These are phyloP conservation scores for Hyphopichia khmerensis DNA, from an alignment of 1,139 yeast species.

Conservation along the genomic window DNA sequence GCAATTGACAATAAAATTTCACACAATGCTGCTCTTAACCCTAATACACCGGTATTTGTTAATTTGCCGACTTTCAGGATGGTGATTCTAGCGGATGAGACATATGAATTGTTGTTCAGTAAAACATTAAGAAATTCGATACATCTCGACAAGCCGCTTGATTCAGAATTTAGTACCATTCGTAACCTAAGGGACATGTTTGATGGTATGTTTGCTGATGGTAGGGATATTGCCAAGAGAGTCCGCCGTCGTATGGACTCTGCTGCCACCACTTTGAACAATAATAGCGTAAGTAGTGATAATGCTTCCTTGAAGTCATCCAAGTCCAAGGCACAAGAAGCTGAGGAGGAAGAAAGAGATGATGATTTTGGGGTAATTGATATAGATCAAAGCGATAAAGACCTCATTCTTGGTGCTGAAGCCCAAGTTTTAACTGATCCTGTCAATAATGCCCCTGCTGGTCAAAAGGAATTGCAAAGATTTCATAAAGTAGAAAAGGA, in stretches of 20 bases:
- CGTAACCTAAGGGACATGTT: conserved; percentile 82
- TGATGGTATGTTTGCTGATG: conserved; percentile 90
- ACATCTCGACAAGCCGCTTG: conserved; percentile 60
- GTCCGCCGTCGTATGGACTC: conserved; percentile 86
- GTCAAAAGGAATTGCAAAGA: conserved; percentile 8
- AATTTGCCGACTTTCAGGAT: conserved; percentile 89
- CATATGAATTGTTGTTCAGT: conserved; percentile 81
- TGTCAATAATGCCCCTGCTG: conserved; percentile 7
- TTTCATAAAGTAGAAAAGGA: conserved; percentile 14
- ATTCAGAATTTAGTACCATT: conserved; percentile 44
- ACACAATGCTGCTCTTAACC: conserved; percentile 79
- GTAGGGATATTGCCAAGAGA: conserved; percentile 83
- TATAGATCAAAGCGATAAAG: conserved; percentile 49
- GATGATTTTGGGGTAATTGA: conserved; percentile 49
- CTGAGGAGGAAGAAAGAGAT: conserved; percentile 48
- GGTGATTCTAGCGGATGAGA: conserved; percentile 92
- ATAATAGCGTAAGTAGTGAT: conserved; percentile 15
- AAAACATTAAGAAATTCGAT: conserved; percentile 64
- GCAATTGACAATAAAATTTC: conserved; percentile 37
- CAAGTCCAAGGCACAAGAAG: conserved; percentile 22
- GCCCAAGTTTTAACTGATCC: conserved; percentile 35
- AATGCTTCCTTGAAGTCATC: conserved; percentile 27
- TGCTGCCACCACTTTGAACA: conserved; percentile 31
- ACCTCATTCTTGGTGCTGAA: conserved; percentile 47
- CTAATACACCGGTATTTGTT: conserved; percentile 70